phyloP scores from a whole-genome alignment of 139 green algal species.

The Parachlorella kessleri region DNA sequence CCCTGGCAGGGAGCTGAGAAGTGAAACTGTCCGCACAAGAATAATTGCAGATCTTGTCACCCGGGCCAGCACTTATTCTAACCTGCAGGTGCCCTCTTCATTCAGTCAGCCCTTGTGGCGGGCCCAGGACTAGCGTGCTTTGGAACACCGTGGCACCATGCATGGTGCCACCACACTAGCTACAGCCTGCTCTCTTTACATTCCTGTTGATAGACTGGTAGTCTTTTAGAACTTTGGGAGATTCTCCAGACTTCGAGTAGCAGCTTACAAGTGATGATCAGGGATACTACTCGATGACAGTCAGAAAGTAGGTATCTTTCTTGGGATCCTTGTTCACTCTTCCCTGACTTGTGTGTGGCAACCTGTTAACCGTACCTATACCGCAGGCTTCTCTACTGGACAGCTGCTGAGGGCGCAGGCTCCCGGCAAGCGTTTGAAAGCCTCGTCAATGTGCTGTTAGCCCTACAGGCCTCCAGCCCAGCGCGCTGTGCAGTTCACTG shows the following conservation, averaged over 20 bases:
- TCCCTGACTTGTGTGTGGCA: no score
- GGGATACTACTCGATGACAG: background rate
- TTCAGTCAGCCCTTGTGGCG: no score
- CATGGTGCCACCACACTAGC: no score
- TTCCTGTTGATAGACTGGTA: background rate
- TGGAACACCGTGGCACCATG: no score
- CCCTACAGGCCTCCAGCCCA: background rate
- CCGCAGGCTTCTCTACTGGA: slow-evolving; percentile 29
- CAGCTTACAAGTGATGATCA: background rate
- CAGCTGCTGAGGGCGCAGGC: background rate
- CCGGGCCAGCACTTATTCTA: no score
- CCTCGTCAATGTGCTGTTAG: slow-evolving; percentile 9
- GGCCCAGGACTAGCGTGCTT: no score
- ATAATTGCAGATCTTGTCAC: no score
- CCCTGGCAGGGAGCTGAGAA: no score
- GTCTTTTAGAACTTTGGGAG: background rate
- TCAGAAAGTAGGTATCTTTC: background rate
- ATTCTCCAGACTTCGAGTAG: background rate
- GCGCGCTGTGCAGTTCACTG: slow-evolving; percentile 11
- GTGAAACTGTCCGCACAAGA: no score
- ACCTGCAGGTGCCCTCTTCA: no score
- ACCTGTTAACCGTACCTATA: no score
- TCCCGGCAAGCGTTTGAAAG: slow-evolving; percentile 11
- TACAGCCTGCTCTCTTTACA: no score
- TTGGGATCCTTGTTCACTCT: background rate